phyloP scores from a whole-genome alignment of 176 grass and related monocot genomes.

The Oryza longistaminata region DNA sequence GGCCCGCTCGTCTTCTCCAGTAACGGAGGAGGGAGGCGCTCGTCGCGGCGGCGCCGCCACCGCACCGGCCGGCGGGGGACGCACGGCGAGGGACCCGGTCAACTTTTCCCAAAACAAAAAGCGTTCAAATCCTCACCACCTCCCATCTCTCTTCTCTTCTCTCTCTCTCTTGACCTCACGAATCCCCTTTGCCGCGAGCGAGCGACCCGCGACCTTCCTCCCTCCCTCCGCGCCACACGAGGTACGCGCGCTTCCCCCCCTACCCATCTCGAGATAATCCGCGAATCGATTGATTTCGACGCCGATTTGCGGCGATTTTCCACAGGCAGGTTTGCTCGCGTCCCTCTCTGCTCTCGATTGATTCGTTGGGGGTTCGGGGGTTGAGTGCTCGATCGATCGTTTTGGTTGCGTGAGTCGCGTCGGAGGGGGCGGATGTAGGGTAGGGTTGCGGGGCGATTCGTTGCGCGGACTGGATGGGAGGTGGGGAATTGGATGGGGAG shows the following conservation, averaged over 20 bases:
- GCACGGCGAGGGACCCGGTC: too few species aligned
- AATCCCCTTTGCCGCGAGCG: too few species aligned
- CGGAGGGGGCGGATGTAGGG: not conserved
- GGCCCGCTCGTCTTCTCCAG: too few species aligned
- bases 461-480: not conserved
- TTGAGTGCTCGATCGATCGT: not conserved
- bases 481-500: not conserved
- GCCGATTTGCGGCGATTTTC: not conserved
- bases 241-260: not conserved
- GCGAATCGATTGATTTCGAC: not conserved
- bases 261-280: not conserved
- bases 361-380: not conserved
- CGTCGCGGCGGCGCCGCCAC: too few species aligned
- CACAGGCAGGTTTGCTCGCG: not conserved
- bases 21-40: too few species aligned
- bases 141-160: not conserved
- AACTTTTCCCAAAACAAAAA: not conserved
- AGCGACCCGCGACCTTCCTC: not conserved
- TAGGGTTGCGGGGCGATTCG: not conserved
- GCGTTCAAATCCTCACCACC: not conserved
- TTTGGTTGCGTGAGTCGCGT: not conserved
- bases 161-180: constrained; percentile 12
- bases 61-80: too few species aligned
- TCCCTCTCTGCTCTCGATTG: not conserved
- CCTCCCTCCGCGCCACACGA: not conserved